Percentiles rank a stretch among this genome's conserved stretches.
Evolutionary conservation across 2,329 filamentous ascomycete genomes (phyloP).

Genomic region (Akanthomyces muscarius): DNA sequence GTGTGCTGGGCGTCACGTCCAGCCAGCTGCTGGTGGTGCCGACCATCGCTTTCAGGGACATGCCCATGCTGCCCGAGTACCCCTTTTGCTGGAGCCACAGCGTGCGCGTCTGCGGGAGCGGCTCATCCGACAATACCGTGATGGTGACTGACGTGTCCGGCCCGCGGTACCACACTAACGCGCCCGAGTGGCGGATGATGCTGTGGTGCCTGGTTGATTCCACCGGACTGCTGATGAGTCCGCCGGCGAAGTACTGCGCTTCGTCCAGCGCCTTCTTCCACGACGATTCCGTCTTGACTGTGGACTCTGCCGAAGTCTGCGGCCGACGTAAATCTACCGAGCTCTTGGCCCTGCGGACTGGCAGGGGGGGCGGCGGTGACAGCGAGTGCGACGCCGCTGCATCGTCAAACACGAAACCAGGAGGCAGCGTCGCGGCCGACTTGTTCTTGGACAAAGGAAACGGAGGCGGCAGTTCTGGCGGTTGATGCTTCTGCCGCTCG

Average conservation of each 20-base stretch:
- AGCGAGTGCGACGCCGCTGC: slow-evolving; percentile 9
- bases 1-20: slow-evolving; percentile 59
- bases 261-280: slow-evolving; percentile 53
- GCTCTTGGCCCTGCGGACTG: slow-evolving; percentile 29
- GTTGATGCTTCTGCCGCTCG: not conserved
- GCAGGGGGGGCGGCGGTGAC: not conserved
- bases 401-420: slow-evolving; percentile 15
- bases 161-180: slow-evolving; percentile 63
- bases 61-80: slow-evolving; percentile 64
- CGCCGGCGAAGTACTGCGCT: slow-evolving; percentile 61
- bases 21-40: slow-evolving; percentile 59
- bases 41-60: slow-evolving; percentile 60
- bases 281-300: slow-evolving; percentile 24
- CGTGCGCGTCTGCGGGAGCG: slow-evolving; percentile 53
- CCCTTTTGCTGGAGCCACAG: slow-evolving; percentile 67
- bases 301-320: not conserved
- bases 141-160: slow-evolving; percentile 60
- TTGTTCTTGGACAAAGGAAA: not conserved
- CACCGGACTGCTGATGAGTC: slow-evolving; percentile 58
- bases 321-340: slow-evolving; percentile 25
- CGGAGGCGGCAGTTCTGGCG: not conserved
- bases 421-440: not conserved
- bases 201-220: slow-evolving; percentile 64
- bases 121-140: slow-evolving; percentile 58
- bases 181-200: slow-evolving; percentile 62